phyloP scores from a whole-genome alignment of 306 rosid species.

The Rosa rugosa region DNA sequence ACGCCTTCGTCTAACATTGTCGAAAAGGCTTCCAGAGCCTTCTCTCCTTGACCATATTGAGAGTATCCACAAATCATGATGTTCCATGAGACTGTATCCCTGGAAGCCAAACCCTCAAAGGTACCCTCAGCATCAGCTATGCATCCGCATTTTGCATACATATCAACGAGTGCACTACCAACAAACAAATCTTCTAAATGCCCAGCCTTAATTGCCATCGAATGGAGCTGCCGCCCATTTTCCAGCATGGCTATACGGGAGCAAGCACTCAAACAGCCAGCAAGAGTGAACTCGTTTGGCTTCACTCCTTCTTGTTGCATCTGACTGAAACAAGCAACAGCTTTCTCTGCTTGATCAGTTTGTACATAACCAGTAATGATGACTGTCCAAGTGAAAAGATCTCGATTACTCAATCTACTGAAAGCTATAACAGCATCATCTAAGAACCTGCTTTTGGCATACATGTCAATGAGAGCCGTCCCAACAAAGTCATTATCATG shows the following conservation, averaged over 20 bases:
- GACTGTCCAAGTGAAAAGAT: conserved; percentile 40
- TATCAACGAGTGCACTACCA: conserved; percentile 36
- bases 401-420: conserved; percentile 27
- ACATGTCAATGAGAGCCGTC: conserved; percentile 43
- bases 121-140: conserved; percentile 34
- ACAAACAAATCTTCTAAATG: conserved; percentile 32
- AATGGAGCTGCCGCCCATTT: conserved; percentile 39
- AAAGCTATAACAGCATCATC: conserved; percentile 36
- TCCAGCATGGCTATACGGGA: conserved; percentile 30
- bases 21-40: conserved; percentile 28
- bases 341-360: conserved; percentile 25
- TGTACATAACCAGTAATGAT: conserved; percentile 29
- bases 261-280: conserved; percentile 42
- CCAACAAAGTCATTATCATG: conserved; percentile 25
- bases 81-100: conserved; percentile 38
- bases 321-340: conserved; percentile 27
- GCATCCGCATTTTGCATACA: conserved; percentile 41
- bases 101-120: conserved; percentile 20
- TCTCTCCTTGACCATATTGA: conserved; percentile 37
- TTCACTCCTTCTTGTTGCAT: conserved; percentile 41
- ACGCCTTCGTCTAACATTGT: conserved; percentile 32
- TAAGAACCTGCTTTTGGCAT: conserved; percentile 24
- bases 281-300: conserved; percentile 37
- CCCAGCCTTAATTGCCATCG: conserved; percentile 33
- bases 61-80: conserved; percentile 38